These are phyloP conservation scores for Gossypium laxum DNA, from an alignment of 441 rosid genomes.

Conservation along the genomic window DNA sequence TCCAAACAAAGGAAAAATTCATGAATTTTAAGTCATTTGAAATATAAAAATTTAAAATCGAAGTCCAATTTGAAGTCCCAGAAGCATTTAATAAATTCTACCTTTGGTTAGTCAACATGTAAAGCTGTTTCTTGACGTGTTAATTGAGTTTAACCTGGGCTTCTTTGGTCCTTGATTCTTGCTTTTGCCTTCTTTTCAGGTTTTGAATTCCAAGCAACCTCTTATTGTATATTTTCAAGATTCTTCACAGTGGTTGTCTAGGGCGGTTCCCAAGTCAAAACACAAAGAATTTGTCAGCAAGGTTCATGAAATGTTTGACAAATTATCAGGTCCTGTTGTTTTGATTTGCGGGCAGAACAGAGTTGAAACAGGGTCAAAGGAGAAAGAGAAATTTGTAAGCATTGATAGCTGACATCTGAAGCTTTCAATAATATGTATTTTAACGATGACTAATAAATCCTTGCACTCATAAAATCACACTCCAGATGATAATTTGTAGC, in stretches of 20 bases:
- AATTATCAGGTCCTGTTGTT: constrained; percentile 68
- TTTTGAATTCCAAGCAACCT: constrained; percentile 61
- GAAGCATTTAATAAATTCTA: not conserved
- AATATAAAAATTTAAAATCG: not conserved
- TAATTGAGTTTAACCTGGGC: not conserved
- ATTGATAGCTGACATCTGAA: constrained; percentile 8
- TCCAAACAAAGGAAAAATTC: not conserved
- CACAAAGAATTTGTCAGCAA: constrained; percentile 53
- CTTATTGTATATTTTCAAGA: constrained; percentile 84
- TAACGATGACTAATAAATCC: not conserved
- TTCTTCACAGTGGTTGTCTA: constrained; percentile 80
- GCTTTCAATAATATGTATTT: not conserved
- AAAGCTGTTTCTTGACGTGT: not conserved
- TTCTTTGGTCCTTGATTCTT: constrained; percentile 8
- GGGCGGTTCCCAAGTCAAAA: constrained; percentile 68
- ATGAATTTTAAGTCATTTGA: not conserved
- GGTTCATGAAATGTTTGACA: constrained; percentile 61
- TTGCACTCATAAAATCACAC: not conserved
- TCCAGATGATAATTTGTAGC: not conserved
- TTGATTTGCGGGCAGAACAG: constrained; percentile 87
- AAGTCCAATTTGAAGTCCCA: not conserved
- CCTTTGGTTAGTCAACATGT: not conserved
- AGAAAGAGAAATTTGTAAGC: constrained; percentile 73
- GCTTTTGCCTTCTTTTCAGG: constrained; percentile 42
- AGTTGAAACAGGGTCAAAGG: constrained; percentile 67